Percentiles rank a stretch among this genome's conserved stretches.
Conservation (phyloP, 495 filamentous ascomycete genomes). For the Lepraria neglecta region DNA sequence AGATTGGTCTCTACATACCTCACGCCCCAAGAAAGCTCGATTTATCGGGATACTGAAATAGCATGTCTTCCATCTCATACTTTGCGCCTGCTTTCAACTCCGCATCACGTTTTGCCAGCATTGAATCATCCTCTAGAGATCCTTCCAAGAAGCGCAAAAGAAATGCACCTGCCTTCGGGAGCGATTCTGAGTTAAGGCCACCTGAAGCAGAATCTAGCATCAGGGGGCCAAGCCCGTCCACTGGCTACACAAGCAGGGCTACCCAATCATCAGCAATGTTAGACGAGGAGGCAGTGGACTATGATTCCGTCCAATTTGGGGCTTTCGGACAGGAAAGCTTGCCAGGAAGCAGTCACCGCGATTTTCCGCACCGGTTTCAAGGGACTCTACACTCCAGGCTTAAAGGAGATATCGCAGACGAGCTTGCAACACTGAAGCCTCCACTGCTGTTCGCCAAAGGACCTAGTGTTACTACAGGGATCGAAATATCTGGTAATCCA, state of each 20-base stretch:
- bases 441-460: background rate
- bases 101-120: background rate
- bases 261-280: background rate
- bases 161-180: background rate
- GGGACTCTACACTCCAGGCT: background rate
- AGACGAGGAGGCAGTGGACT: slow-evolving; percentile 27
- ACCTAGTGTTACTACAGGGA: background rate
- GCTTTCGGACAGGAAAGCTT: slow-evolving; percentile 43
- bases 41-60: too few relatives aligned
- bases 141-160: slow-evolving; percentile 15
- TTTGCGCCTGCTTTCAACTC: slow-evolving; percentile 14
- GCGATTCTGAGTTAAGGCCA: background rate
- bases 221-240: background rate
- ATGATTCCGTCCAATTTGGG: slow-evolving; percentile 46
- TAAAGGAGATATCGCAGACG: slow-evolving; percentile 3
- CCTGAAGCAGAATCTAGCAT: background rate
- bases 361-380: slow-evolving; percentile 2
- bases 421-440: slow-evolving; percentile 15
- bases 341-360: slow-evolving; percentile 41
- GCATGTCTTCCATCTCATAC: slow-evolving; percentile 13
- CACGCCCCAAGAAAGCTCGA: too few relatives aligned
- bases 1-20: too few relatives aligned
- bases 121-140: background rate
- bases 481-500: background rate
- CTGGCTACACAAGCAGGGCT: background rate